Percentiles rank a stretch among this genome's conserved stretches.
Evolutionary conservation across 2,329 filamentous ascomycete species (phyloP).

Genomic region (Curvularia spicifera): DNA sequence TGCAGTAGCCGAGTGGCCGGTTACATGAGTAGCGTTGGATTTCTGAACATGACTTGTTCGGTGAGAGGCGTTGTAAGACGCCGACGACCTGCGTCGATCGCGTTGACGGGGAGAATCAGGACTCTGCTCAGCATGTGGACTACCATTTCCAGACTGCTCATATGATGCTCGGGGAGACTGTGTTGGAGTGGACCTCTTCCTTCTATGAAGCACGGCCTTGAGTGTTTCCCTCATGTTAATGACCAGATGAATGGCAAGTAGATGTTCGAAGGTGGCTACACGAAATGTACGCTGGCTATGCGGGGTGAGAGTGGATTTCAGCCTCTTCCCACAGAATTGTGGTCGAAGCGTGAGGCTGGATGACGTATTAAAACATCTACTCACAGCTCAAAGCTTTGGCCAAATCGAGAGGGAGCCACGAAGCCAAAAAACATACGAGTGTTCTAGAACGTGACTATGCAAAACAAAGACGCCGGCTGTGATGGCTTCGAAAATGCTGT

Average conservation of each 20-base stretch:
- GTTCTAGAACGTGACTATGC: conserved; percentile 9
- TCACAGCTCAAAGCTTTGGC: neutral
- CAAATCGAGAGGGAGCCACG: neutral
- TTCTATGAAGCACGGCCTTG: conserved; percentile 25
- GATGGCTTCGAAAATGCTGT: conserved; percentile 8
- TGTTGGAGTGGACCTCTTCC: conserved; percentile 16
- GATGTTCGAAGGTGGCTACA: conserved; percentile 3
- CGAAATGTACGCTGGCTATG: neutral
- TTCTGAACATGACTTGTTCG: conserved; percentile 19
- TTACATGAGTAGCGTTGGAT: conserved; percentile 5
- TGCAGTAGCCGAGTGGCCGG: conserved; percentile 1
- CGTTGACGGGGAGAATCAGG: conserved; percentile 3
- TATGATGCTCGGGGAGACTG: conserved; percentile 15
- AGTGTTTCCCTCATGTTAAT: conserved; percentile 26
- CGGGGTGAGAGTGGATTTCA: conserved; percentile 1
- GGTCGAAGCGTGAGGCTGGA: conserved; percentile 11
- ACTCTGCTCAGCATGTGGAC: conserved; percentile 10
- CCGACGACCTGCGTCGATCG: neutral
- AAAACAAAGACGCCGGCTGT: neutral
- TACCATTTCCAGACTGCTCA: conserved; percentile 8
- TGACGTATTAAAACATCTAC: conserved; percentile 16
- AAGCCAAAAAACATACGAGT: conserved; percentile 2
- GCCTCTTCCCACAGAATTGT: neutral
- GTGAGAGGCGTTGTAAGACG: conserved; percentile 6
- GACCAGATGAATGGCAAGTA: neutral